These are phyloP conservation scores for Podochytrium sp. DNA, from an alignment of 192 early-diverging fungal genomes.

Conservation along the genomic window DNA sequence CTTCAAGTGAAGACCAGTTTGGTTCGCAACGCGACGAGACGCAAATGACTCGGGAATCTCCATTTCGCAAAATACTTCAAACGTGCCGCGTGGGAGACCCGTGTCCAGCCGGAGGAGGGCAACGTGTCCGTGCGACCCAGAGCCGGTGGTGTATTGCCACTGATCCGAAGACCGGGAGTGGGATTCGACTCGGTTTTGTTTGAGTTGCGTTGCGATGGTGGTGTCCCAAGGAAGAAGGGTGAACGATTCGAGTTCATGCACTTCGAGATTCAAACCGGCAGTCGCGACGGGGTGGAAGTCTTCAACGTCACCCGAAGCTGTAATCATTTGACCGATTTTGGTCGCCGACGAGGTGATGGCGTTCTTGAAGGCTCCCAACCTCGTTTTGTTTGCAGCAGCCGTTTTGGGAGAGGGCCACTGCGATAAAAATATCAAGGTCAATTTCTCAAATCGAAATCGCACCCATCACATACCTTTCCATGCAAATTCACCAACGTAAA, in stretches of 20 bases:
- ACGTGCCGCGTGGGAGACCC: constrained; percentile 28
- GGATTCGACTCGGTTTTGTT: constrained; percentile 10
- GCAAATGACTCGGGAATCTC: constrained; percentile 25
- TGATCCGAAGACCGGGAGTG: constrained; percentile 19
- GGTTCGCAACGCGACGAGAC: background rate
- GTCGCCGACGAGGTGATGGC: constrained; percentile 12
- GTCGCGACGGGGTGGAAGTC: constrained; percentile 17
- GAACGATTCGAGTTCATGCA: constrained; percentile 20
- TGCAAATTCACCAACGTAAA: constrained; percentile 28
- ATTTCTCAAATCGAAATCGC: background rate
- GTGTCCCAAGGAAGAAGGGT: constrained; percentile 9
- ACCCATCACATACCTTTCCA: constrained; percentile 27
- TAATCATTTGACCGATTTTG: constrained; percentile 12
- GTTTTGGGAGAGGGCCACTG: constrained; percentile 29
- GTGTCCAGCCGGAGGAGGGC: constrained; percentile 19
- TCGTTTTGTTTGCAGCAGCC: constrained; percentile 10
- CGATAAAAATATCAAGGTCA: background rate
- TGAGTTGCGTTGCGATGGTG: background rate
- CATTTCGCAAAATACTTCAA: constrained; percentile 37
- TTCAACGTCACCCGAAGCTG: background rate
- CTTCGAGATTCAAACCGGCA: background rate
- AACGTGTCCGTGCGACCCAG: constrained; percentile 38
- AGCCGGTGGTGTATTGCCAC: constrained; percentile 35
- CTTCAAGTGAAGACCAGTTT: constrained; percentile 13
- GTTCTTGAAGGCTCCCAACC: constrained; percentile 18